phyloP scores from a whole-genome alignment of 2,329 filamentous ascomycete genomes.

The Epichloe uncinata region DNA sequence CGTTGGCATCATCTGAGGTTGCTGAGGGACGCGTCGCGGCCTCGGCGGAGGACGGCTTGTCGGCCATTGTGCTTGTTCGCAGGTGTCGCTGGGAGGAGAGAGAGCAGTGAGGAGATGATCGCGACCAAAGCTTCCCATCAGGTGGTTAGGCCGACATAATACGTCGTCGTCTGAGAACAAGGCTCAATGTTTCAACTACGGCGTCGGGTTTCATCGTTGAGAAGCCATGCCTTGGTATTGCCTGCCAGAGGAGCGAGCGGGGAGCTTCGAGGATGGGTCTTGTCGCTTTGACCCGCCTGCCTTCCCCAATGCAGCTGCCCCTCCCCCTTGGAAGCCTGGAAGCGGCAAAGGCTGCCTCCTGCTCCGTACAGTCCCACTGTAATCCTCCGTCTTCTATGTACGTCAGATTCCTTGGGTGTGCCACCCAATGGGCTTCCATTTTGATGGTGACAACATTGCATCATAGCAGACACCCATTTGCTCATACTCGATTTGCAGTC shows the following conservation, averaged over 20 bases:
- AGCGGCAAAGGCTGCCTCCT: too few species aligned
- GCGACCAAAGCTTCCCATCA: not conserved
- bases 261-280: not conserved
- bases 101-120: not conserved
- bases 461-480: not conserved
- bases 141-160: not conserved
- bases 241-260: not conserved
- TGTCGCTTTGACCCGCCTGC: not conserved
- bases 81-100: not conserved
- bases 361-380: too few species aligned
- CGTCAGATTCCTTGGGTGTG: not conserved
- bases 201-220: not conserved
- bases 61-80: not conserved
- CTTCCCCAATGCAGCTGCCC: not conserved
- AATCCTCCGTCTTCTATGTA: too few species aligned
- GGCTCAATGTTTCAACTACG: not conserved
- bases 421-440: not conserved
- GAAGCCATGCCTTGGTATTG: not conserved
- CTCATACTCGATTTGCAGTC: not conserved
- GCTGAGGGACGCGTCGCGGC: not conserved
- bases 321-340: too few species aligned
- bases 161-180: not conserved
- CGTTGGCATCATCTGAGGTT: constrained; percentile 9
- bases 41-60: not conserved
- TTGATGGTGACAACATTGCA: constrained; percentile 1